Percentiles rank a stretch among this genome's conserved stretches.
These are phyloP conservation scores for Juglanconis oblonga DNA, from an alignment of 2,329 filamentous ascomycete species.

Conservation along the genomic window DNA sequence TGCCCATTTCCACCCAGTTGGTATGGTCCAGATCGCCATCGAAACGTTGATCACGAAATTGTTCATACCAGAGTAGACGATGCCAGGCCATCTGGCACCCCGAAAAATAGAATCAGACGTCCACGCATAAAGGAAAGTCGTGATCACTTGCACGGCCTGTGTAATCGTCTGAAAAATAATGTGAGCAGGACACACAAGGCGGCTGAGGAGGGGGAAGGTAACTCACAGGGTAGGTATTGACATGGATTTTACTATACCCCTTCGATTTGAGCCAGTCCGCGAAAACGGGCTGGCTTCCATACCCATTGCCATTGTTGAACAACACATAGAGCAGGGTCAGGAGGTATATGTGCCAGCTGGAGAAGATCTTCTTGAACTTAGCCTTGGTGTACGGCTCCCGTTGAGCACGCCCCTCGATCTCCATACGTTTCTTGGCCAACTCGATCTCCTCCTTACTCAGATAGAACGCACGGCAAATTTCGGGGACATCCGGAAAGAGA, in stretches of 20 bases:
- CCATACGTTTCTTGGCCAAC: slow-evolving; percentile 38
- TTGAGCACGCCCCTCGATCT: slow-evolving; percentile 42
- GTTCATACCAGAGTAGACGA: slow-evolving; percentile 51
- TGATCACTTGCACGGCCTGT: slow-evolving; percentile 51
- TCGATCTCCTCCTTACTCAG: slow-evolving; percentile 35
- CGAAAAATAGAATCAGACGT: slow-evolving; percentile 58
- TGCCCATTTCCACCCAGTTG: slow-evolving; percentile 58
- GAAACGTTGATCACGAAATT: slow-evolving; percentile 39
- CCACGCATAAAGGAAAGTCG: slow-evolving; percentile 64
- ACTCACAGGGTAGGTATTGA: slow-evolving; percentile 54
- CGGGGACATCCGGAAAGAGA: slow-evolving; percentile 36
- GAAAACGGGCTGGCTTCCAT: slow-evolving; percentile 53
- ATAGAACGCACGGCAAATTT: slow-evolving; percentile 37
- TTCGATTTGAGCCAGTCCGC: slow-evolving; percentile 43
- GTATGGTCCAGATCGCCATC: slow-evolving; percentile 42
- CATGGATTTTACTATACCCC: slow-evolving; percentile 38
- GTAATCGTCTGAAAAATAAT: slow-evolving; percentile 45
- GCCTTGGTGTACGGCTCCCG: slow-evolving; percentile 36
- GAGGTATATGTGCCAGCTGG: slow-evolving; percentile 62
- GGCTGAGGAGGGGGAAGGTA: neutral
- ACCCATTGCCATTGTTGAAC: slow-evolving; percentile 58
- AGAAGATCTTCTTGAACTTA: slow-evolving; percentile 60
- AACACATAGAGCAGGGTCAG: slow-evolving; percentile 58
- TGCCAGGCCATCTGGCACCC: slow-evolving; percentile 61
- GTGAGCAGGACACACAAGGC: neutral